Percentiles rank a stretch among this genome's conserved stretches.
phyloP scores from a whole-genome alignment of 768 basidiomycete species.

The Neoboletus magnificus region DNA sequence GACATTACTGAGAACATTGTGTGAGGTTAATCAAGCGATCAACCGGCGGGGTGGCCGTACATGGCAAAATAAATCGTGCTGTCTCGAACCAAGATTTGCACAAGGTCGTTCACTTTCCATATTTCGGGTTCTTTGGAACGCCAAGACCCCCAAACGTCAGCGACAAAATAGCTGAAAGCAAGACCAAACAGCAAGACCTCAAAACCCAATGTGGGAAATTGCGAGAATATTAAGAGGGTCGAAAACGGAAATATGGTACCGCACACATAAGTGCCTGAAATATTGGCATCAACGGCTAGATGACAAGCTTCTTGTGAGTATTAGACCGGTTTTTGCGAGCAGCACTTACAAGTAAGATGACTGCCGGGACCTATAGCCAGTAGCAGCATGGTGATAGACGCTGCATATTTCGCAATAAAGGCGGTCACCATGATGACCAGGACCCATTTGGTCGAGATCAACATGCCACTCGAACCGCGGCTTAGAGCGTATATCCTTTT shows the following conservation, averaged over 20 bases:
- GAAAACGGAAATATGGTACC: neutral
- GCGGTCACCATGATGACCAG: neutral
- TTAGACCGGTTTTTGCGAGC: neutral
- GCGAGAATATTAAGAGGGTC: neutral
- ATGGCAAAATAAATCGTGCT: constrained; percentile 19
- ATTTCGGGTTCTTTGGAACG: neutral
- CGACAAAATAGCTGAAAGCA: constrained; percentile 9
- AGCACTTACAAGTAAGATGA: constrained; percentile 3
- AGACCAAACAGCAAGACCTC: constrained; percentile 16
- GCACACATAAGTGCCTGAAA: constrained; percentile 1
- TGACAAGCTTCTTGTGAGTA: neutral
- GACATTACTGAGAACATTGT: neutral
- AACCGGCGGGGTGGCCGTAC: constrained; percentile 1
- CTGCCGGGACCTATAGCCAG: constrained; percentile 11
- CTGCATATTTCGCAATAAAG: constrained; percentile 5
- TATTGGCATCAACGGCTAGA: neutral
- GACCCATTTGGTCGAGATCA: constrained; percentile 9
- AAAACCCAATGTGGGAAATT: constrained; percentile 12
- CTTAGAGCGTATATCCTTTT: constrained; percentile 17
- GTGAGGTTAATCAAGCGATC: neutral
- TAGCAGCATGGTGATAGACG: constrained; percentile 6
- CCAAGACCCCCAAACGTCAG: constrained; percentile 4
- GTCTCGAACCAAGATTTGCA: constrained; percentile 17
- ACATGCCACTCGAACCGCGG: neutral
- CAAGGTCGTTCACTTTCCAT: constrained; percentile 4